Evolutionary conservation across 2,329 filamentous ascomycete species (phyloP).

Genomic region (Xylaria multiplex): DNA sequence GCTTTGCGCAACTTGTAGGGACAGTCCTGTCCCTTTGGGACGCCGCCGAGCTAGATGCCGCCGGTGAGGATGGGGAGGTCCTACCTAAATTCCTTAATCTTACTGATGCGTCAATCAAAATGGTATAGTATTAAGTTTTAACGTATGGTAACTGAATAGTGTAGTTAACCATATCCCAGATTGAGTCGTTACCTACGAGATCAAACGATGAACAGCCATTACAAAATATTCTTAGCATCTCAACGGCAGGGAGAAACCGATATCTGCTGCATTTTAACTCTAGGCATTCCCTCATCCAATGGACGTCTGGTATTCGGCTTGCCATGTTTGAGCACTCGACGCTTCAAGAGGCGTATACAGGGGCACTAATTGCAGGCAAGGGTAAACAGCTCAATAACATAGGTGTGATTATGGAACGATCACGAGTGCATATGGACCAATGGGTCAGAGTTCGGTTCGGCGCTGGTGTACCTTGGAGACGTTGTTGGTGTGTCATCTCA

Average conservation of each 20-base stretch:
- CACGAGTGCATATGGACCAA: slow-evolving; percentile 81
- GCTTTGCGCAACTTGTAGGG: slow-evolving; percentile 94
- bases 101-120: slow-evolving; percentile 96
- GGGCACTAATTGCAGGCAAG: slow-evolving; percentile 93
- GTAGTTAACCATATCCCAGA: slow-evolving; percentile 59
- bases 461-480: slow-evolving; percentile 92
- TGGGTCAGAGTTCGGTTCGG: slow-evolving; percentile 97
- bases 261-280: slow-evolving; percentile 98
- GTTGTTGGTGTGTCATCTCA: slow-evolving; percentile 95
- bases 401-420: slow-evolving; percentile 84
- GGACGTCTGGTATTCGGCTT: slow-evolving; percentile 93
- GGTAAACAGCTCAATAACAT: slow-evolving; percentile 91
- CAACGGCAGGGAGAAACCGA: slow-evolving; percentile 93
- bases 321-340: slow-evolving; percentile 94
- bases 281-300: slow-evolving; percentile 89
- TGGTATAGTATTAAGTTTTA: slow-evolving; percentile 67
- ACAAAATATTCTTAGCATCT: slow-evolving; percentile 95
- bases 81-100: slow-evolving; percentile 94
- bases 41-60: slow-evolving; percentile 87
- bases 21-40: slow-evolving; percentile 97
- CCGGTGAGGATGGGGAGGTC: slow-evolving; percentile 84
- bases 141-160: background rate
- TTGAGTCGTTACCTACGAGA: slow-evolving; percentile 88
- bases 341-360: slow-evolving; percentile 95
- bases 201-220: slow-evolving; percentile 80